Evolutionary conservation across 805 yeast genomes (phyloP).

Genomic region (Yarrowia hollandica): DNA sequence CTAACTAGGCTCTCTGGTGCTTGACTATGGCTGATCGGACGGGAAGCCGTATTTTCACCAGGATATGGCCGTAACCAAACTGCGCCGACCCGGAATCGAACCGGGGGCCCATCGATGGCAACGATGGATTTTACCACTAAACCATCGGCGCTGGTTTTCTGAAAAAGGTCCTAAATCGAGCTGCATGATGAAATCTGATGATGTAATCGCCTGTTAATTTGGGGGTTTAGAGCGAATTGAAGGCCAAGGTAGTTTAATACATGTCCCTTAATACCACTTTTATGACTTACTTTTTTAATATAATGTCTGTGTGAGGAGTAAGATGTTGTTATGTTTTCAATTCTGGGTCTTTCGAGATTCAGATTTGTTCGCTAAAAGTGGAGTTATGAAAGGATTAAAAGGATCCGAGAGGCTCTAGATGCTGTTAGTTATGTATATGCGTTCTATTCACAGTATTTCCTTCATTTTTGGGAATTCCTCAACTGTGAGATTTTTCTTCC

Average conservation of each 20-base stretch:
- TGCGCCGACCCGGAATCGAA: conserved; percentile 10
- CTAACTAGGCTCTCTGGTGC: not conserved
- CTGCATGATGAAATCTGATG: not conserved
- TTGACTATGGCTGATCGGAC: not conserved
- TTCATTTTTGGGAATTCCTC: no score
- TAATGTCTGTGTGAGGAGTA: no score
- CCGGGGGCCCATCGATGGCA: conserved; percentile 7
- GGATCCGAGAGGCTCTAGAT: no score
- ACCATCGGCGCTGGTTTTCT: not conserved
- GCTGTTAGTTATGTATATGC: no score
- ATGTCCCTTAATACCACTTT: no score
- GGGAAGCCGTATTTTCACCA: conserved; percentile 11
- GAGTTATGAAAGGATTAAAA: no score
- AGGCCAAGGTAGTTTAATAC: not conserved
- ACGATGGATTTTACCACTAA: not conserved
- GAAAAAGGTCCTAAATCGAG: not conserved
- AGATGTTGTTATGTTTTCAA: no score
- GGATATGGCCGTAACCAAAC: conserved; percentile 2
- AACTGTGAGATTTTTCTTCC: no score
- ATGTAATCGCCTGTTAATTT: not conserved
- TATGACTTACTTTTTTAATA: no score
- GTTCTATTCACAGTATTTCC: no score
- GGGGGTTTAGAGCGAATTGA: not conserved
- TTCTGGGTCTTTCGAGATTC: no score
- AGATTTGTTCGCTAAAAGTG: no score